phyloP scores from a whole-genome alignment of 148 eudicot species.

The Vaccinium darrowii region DNA sequence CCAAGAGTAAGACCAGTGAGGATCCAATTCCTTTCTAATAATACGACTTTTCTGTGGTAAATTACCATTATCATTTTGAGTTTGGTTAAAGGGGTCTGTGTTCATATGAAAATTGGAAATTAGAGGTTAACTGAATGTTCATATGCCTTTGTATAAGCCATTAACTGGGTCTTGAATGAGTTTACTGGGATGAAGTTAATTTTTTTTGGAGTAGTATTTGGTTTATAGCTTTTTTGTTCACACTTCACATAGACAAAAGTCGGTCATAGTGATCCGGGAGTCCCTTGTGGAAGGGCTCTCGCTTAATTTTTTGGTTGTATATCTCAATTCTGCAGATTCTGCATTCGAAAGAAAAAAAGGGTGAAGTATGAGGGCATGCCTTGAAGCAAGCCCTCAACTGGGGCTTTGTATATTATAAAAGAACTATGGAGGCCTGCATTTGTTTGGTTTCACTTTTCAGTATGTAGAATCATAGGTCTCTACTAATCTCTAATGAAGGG shows the following conservation, averaged over 20 bases:
- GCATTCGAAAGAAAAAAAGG: not conserved
- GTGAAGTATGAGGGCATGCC: not conserved
- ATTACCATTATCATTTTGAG: not conserved
- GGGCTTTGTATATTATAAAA: not conserved
- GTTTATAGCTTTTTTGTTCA: not conserved
- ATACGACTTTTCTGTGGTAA: not conserved
- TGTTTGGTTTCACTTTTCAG: not conserved
- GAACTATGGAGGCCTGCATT: not conserved
- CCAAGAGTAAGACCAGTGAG: too few relatives aligned
- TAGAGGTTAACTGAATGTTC: not conserved
- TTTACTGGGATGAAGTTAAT: not conserved
- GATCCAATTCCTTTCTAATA: not conserved
- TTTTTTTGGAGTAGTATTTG: not conserved
- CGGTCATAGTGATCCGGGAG: not conserved
- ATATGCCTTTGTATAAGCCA: not conserved
- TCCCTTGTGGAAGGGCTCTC: not conserved
- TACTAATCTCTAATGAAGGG: not conserved
- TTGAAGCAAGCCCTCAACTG: not conserved
- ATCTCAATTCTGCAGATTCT: not conserved
- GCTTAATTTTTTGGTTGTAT: not conserved
- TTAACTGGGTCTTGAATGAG: not conserved
- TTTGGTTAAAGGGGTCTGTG: not conserved
- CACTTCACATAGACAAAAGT: not conserved
- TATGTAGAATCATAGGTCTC: not conserved
- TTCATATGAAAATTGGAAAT: not conserved